phyloP scores from a whole-genome alignment of 129 eudicot species.

The Oenanthe sinensis region DNA sequence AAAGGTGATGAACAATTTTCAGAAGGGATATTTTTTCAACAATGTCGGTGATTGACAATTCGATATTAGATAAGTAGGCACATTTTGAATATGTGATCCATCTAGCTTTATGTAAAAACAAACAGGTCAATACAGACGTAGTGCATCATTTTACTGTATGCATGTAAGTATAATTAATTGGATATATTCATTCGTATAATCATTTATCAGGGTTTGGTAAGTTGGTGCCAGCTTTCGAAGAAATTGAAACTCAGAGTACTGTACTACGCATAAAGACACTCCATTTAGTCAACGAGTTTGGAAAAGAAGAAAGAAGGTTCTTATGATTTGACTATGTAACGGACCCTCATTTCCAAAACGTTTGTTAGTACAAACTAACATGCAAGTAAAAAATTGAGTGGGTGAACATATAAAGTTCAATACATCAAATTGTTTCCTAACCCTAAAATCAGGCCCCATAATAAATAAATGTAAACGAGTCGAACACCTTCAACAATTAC shows the following conservation, averaged over 20 bases:
- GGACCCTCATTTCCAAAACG: neutral
- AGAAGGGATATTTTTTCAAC: neutral
- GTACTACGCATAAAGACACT: neutral
- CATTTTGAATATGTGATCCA: neutral
- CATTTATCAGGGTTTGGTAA: neutral
- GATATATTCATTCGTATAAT: neutral
- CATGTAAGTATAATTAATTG: neutral
- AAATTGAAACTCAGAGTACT: neutral
- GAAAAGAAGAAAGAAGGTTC: neutral
- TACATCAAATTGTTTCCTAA: too few relatives aligned
- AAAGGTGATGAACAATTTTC: too few relatives aligned
- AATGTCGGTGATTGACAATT: neutral
- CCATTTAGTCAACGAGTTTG: neutral
- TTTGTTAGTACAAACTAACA: neutral
- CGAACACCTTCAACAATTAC: too few relatives aligned
- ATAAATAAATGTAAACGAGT: too few relatives aligned
- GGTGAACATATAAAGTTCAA: too few relatives aligned
- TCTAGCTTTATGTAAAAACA: too few relatives aligned
- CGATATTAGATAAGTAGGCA: neutral
- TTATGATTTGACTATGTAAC: neutral
- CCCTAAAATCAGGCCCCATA: too few relatives aligned
- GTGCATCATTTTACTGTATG: neutral
- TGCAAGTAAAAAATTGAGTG: too few relatives aligned
- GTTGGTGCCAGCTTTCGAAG: constrained; percentile 4
- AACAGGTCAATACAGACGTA: too few relatives aligned